Conservation (phyloP, 805 yeast genomes). For the Wickerhamiella vanderwaltii region DNA sequence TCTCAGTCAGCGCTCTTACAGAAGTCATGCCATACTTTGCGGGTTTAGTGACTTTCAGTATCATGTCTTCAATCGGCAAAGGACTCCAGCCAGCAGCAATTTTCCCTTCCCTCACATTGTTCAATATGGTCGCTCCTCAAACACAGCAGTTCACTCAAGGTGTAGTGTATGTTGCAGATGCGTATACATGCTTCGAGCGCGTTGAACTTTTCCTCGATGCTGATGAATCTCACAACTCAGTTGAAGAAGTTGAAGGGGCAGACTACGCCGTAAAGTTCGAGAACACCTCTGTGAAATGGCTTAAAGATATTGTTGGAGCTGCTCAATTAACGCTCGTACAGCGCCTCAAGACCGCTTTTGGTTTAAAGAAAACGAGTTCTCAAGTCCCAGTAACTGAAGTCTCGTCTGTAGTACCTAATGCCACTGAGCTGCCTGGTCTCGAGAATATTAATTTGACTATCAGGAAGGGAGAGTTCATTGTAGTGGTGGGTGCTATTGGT, state of each 20-base stretch:
- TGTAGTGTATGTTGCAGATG: slow-evolving; percentile 32
- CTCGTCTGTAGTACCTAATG: background rate
- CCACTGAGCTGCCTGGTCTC: background rate
- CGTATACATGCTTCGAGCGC: slow-evolving; percentile 27
- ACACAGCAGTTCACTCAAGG: slow-evolving; percentile 46
- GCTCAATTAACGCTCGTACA: background rate
- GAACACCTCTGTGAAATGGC: slow-evolving; percentile 60
- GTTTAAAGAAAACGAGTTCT: too few species aligned
- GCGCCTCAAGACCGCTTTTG: background rate
- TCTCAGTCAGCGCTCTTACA: slow-evolving; percentile 55
- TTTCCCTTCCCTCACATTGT: slow-evolving; percentile 59
- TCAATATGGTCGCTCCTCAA: slow-evolving; percentile 56
- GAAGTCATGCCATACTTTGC: slow-evolving; percentile 58
- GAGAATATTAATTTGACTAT: slow-evolving; percentile 33
- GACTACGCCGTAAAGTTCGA: too few species aligned
- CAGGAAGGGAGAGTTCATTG: slow-evolving; percentile 54
- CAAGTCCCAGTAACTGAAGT: too few species aligned
- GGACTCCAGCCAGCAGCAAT: slow-evolving; percentile 44
- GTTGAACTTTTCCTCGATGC: slow-evolving; percentile 23
- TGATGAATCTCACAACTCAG: slow-evolving; percentile 30
- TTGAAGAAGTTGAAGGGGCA: too few species aligned
- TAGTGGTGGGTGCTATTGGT: slow-evolving; percentile 71
- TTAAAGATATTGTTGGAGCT: background rate
- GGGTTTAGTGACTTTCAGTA: slow-evolving; percentile 48
- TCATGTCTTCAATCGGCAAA: slow-evolving; percentile 35